Evolutionary conservation across 345 rosid genomes (phyloP).

Genomic region (Eucalyptus erythrocorys): DNA sequence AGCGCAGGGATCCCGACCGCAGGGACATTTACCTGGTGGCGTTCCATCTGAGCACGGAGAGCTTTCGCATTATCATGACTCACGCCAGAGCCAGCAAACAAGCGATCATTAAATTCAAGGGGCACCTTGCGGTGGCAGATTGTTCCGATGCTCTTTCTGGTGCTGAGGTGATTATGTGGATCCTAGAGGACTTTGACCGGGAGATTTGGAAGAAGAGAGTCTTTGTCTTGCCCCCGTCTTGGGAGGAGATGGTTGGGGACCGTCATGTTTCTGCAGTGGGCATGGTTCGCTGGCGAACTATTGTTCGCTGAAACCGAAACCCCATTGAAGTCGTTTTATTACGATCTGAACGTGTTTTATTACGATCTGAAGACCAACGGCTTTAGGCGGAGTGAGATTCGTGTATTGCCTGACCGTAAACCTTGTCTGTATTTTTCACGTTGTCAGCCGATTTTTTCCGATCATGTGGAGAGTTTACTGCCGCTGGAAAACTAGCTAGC

Average conservation of each 20-base stretch:
- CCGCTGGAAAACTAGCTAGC: background rate
- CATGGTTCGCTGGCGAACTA: background rate
- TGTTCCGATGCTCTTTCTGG: background rate
- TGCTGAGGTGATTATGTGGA: too few relatives aligned
- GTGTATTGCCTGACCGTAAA: too few relatives aligned
- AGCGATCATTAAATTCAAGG: background rate
- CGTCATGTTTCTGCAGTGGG: background rate
- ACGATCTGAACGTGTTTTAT: too few relatives aligned
- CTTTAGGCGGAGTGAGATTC: background rate
- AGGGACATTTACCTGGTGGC: too few relatives aligned
- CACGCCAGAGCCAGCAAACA: too few relatives aligned
- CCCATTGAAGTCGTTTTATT: too few relatives aligned
- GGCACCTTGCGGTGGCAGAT: background rate
- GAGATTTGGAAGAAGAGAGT: background rate
- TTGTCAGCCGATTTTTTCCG: too few relatives aligned
- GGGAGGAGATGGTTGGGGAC: background rate
- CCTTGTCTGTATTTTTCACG: too few relatives aligned
- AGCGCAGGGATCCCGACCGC: too few relatives aligned
- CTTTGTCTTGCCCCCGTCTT: background rate
- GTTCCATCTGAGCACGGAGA: too few relatives aligned
- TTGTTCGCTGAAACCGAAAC: background rate
- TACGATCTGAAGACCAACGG: too few relatives aligned
- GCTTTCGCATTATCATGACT: too few relatives aligned
- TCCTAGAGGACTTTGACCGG: background rate
- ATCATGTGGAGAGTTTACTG: background rate